Evolutionary conservation across 805 yeast genomes (phyloP).

Genomic region (Zygotorulaspora chibaensis): DNA sequence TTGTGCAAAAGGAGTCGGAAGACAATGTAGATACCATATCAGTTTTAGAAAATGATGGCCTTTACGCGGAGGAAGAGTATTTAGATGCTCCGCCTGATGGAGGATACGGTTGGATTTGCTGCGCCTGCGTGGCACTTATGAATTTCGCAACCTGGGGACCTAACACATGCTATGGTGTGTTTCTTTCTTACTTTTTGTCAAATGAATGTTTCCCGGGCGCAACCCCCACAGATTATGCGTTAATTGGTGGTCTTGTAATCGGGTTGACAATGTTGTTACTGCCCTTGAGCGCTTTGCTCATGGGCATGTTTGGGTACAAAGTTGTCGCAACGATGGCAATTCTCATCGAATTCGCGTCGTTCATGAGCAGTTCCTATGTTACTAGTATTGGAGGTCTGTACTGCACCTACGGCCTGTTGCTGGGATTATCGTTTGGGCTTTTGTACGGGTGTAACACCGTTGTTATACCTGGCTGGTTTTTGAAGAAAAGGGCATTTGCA

Average conservation of each 20-base stretch:
- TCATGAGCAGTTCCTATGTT: slow-evolving; percentile 56
- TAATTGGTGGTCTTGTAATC: slow-evolving; percentile 63
- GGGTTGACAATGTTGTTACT: slow-evolving; percentile 50
- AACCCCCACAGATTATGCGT: slow-evolving; percentile 53
- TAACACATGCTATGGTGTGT: slow-evolving; percentile 59
- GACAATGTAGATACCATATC: no score
- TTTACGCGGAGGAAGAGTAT: no score
- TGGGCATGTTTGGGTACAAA: slow-evolving; percentile 48
- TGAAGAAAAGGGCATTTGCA: slow-evolving; percentile 53
- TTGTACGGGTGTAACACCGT: slow-evolving; percentile 55
- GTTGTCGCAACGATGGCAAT: slow-evolving; percentile 47
- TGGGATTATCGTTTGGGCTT: slow-evolving; percentile 49
- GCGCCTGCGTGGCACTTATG: slow-evolving; percentile 44
- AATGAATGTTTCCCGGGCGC: slow-evolving; percentile 51
- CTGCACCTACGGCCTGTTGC: slow-evolving; percentile 62
- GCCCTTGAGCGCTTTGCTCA: slow-evolving; percentile 50
- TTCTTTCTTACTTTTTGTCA: slow-evolving; percentile 52
- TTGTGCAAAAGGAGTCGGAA: no score
- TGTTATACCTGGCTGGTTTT: slow-evolving; percentile 65
- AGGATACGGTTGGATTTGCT: slow-evolving; percentile 65
- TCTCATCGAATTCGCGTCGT: slow-evolving; percentile 48
- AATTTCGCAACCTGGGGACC: slow-evolving; percentile 70
- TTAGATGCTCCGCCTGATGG: slow-evolving; percentile 51
- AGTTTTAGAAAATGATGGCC: no score
- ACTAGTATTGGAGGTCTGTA: slow-evolving; percentile 59